Evolutionary conservation across 2,329 filamentous ascomycete species (phyloP).

Genomic region (Ophiostoma tasmaniense): DNA sequence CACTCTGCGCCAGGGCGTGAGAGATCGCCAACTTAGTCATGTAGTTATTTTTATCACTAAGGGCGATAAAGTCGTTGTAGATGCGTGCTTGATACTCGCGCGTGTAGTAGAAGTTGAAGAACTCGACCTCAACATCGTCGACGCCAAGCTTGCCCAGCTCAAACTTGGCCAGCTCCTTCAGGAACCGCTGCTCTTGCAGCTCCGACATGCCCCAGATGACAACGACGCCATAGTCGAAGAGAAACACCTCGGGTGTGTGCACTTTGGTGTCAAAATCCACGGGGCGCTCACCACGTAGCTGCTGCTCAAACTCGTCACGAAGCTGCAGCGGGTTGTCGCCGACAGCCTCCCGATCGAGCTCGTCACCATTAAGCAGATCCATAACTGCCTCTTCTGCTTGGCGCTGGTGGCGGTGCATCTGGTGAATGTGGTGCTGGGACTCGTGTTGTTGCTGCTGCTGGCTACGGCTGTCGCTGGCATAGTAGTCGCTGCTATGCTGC

Average conservation of each 20-base stretch:
- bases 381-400: constrained; percentile 11
- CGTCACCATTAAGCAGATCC: constrained; percentile 14
- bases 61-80: constrained; percentile 97
- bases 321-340: constrained; percentile 13
- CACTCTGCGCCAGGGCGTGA: constrained; percentile 88
- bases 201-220: constrained; percentile 97
- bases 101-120: constrained; percentile 99
- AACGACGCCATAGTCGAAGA: constrained; percentile 95
- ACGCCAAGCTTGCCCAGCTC: constrained; percentile 81
- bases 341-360: constrained; percentile 8
- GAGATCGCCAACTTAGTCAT: constrained; percentile 98
- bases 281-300: constrained; percentile 18
- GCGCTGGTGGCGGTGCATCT: constrained; percentile 6
- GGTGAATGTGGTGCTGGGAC: constrained; percentile 28
- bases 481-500: constrained; percentile 30
- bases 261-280: constrained; percentile 79
- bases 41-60: constrained; percentile 90
- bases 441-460: constrained; percentile 9
- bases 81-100: constrained; percentile 95
- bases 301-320: constrained; percentile 16
- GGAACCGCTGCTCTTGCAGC: constrained; percentile 79
- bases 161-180: constrained; percentile 91
- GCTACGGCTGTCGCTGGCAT: constrained; percentile 5
- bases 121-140: constrained; percentile 89
- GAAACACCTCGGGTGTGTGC: constrained; percentile 87